Evolutionary conservation across 2,329 filamentous ascomycete genomes (phyloP).

Genomic region (Hypomyces rosellus): DNA sequence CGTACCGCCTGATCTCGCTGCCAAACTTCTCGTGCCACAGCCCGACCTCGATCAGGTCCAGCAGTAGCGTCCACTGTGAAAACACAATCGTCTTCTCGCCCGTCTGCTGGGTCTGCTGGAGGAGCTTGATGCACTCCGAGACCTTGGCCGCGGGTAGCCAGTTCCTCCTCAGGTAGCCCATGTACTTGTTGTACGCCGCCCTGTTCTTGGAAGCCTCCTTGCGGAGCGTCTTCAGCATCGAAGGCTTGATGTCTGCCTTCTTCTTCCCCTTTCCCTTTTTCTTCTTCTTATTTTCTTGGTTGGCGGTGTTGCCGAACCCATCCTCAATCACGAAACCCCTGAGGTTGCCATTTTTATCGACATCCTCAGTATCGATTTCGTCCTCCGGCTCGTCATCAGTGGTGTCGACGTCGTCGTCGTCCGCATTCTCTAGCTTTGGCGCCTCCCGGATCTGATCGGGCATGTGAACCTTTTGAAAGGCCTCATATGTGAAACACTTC

Average conservation of each 20-base stretch:
- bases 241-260: constrained; percentile 37
- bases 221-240: constrained; percentile 59
- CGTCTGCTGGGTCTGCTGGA: constrained; percentile 57
- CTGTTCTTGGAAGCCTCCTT: constrained; percentile 58
- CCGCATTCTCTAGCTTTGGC: constrained; percentile 25
- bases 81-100: constrained; percentile 69
- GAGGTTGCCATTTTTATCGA: constrained; percentile 27
- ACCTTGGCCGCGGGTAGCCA: constrained; percentile 80
- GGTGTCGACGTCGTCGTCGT: constrained; percentile 33
- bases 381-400: constrained; percentile 26
- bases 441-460: constrained; percentile 38
- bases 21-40: constrained; percentile 55
- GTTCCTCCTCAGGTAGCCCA: constrained; percentile 58
- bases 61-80: constrained; percentile 71
- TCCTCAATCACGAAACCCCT: constrained; percentile 23
- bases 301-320: constrained; percentile 30
- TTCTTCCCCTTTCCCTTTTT: constrained; percentile 36
- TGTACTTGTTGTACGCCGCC: constrained; percentile 61
- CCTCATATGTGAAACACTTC: constrained; percentile 65
- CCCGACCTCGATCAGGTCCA: constrained; percentile 68
- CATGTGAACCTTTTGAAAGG: constrained; percentile 69
- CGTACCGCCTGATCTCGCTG: constrained; percentile 63
- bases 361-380: constrained; percentile 29
- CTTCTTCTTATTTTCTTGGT: constrained; percentile 39
- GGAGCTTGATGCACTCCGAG: constrained; percentile 66